Base-by-base conservation (phyloP, 441 rosid species). In the Breynia disticha region DNA sequence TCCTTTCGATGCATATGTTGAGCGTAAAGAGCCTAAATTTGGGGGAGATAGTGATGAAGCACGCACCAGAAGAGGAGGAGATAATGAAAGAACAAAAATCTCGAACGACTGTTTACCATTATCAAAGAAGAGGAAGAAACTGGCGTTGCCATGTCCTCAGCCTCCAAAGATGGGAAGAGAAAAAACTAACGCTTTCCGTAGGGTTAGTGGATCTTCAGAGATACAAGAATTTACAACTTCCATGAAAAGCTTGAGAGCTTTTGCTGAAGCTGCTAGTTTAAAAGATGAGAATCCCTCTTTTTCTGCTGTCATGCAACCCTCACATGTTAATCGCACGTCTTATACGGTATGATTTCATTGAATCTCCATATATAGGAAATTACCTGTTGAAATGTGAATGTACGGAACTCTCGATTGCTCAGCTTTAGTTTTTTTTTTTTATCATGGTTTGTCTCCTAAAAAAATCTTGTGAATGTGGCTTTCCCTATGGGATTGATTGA, bases 141-240 rank as follows among this genome's bases (percentile, higher is more conserved):
- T 24, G 3, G 16, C 44, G 18, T 42, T 54, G 16, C 16, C 61
- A 46, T 48, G 38, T 16, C 16, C 45, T 4, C 48, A 6, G 45
- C 20, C 65, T 19, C 11, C 1, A 8, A 70, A 61, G 50, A 48
- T 42, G 24, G n/a, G 6, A 41, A 41, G 44, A 39, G 64, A 62
- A 19, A 53, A 42, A 54, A 41, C 16, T 0, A 22, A 51, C 16
- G 67, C 62, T 57, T 46, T 66, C 13, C 19, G 13, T 3, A 69
- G 46, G 67, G 50, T 59, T 10, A 16, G 35, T 9, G 8, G 35
- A 28, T 4, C 35, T 28, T 28, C 35, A 9, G 35, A 28, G 8
- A 5, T 9, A 0, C 35, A 28, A 28, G 35, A 28, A 28, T 4
- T 28, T 3, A 9, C 35, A 9, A 28, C 35, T 28, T 1, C 35